Evolutionary conservation across 345 rosid species (phyloP).

Genomic region (Citrus maxima): DNA sequence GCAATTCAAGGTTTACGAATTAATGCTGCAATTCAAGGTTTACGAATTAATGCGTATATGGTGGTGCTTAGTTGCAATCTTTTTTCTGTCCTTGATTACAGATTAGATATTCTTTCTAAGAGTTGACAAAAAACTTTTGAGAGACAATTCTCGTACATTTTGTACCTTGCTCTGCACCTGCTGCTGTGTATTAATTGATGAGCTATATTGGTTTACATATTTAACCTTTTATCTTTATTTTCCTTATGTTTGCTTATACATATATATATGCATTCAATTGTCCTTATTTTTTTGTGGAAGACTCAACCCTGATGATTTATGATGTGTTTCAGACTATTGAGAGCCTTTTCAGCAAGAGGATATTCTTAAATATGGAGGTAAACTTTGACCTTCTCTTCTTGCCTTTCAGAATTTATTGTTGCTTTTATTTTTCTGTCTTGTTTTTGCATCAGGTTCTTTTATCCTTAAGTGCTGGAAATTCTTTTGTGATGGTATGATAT

Average conservation of each 20-base stretch:
- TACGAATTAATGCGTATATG: neutral
- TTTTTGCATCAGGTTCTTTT: neutral
- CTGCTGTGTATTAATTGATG: neutral
- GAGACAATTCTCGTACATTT: neutral
- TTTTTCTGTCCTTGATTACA: neutral
- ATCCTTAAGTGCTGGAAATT: neutral
- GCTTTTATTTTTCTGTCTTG: neutral
- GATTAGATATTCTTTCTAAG: neutral
- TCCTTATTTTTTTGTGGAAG: neutral
- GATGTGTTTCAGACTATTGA: slow-evolving; percentile 64
- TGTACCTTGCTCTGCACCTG: neutral
- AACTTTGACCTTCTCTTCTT: slow-evolving; percentile 28
- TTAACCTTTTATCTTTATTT: neutral
- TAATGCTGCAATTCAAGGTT: neutral
- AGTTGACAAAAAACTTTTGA: neutral
- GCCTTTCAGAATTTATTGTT: neutral
- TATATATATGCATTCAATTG: neutral
- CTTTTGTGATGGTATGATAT: neutral
- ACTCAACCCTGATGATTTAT: neutral
- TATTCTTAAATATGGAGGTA: slow-evolving; percentile 76
- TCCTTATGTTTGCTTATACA: neutral
- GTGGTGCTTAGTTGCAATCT: neutral
- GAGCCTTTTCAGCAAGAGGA: slow-evolving; percentile 60
- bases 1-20: neutral
- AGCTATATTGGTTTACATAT: neutral